Conservation (phyloP, 768 basidiomycete genomes). For the Phanerochaete carnosa region DNA sequence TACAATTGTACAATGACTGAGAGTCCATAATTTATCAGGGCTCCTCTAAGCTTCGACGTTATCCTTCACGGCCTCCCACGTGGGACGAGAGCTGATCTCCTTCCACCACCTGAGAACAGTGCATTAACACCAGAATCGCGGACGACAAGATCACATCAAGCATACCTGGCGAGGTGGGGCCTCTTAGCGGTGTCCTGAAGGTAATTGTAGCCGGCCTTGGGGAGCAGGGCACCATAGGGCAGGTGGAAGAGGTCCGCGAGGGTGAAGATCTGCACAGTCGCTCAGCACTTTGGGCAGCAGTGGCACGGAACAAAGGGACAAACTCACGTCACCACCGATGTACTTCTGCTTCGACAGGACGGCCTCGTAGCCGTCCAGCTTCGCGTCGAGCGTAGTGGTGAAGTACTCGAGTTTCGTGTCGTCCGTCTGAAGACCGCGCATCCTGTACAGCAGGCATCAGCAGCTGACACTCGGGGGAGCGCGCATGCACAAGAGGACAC, state of each 20-base stretch:
- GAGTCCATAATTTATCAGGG: too few species aligned
- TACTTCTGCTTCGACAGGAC: constrained; percentile 46
- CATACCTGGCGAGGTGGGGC: constrained; percentile 36
- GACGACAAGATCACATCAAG: neutral
- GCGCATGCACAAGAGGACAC: neutral
- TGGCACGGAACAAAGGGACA: neutral
- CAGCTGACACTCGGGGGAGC: neutral
- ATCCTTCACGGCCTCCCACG: constrained; percentile 47
- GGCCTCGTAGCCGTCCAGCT: constrained; percentile 50
- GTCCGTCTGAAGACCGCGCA: constrained; percentile 28
- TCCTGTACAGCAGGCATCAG: neutral
- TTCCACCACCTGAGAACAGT: constrained; percentile 46
- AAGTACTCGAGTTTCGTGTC: constrained; percentile 23
- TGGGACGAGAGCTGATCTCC: constrained; percentile 41
- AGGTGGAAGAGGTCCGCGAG: constrained; percentile 61
- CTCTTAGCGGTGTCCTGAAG: constrained; percentile 27
- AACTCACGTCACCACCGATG: constrained; percentile 31
- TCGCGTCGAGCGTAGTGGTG: neutral
- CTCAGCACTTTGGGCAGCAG: neutral
- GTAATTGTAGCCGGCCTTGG: constrained; percentile 24
- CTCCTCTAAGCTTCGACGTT: neutral
- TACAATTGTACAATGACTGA: too few species aligned
- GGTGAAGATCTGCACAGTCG: constrained; percentile 36
- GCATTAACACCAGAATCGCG: neutral
- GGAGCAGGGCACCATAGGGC: constrained; percentile 36